phyloP scores from a whole-genome alignment of 805 yeast species.

The Candida boleticola region DNA sequence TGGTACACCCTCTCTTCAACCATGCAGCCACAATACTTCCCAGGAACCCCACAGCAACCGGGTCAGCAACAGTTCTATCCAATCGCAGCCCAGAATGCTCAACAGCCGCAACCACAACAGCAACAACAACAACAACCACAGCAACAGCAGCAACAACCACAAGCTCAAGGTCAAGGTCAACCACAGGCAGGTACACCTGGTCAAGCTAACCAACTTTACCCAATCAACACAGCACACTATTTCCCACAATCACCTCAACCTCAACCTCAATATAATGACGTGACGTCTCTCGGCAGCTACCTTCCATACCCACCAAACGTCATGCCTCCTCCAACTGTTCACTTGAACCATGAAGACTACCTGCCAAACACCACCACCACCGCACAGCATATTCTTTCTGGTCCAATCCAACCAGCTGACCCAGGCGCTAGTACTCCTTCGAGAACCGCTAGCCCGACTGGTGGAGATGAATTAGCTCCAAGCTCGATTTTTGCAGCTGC shows the following conservation, averaged over 20 bases:
- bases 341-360: slow-evolving; percentile 3
- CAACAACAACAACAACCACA: slow-evolving; percentile 29
- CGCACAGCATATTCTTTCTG: neutral
- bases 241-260: slow-evolving; percentile 4
- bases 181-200: slow-evolving; percentile 5
- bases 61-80: slow-evolving; percentile 43
- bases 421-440: neutral
- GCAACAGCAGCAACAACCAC: slow-evolving; percentile 9
- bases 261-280: slow-evolving; percentile 2
- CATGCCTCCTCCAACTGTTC: slow-evolving; percentile 4
- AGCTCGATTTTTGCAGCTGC: no score
- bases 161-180: slow-evolving; percentile 9
- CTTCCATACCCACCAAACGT: slow-evolving; percentile 6
- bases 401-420: neutral
- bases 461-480: neutral
- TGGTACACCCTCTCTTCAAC: slow-evolving; percentile 38
- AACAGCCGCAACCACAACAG: slow-evolving; percentile 37
- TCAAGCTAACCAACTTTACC: neutral
- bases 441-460: neutral
- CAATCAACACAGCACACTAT: neutral
- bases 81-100: slow-evolving; percentile 32
- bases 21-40: slow-evolving; percentile 20
- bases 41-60: slow-evolving; percentile 31
- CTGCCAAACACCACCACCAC: slow-evolving; percentile 1
- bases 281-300: slow-evolving; percentile 5